phyloP scores from a whole-genome alignment of 2,329 filamentous ascomycete species.

The Fusarium paranaense region DNA sequence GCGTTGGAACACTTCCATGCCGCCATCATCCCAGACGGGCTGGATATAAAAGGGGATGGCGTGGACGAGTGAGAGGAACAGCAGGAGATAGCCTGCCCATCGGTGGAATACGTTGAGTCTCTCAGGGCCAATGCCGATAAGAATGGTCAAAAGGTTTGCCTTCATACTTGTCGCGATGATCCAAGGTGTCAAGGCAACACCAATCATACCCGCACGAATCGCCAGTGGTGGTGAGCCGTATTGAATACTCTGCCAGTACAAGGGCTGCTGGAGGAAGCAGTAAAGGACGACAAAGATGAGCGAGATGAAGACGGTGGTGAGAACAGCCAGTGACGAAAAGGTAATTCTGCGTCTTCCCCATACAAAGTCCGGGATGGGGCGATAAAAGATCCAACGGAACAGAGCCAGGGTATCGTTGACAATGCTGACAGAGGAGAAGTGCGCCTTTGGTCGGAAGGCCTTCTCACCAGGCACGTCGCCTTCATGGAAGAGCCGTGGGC shows the following conservation, averaged over 20 bases:
- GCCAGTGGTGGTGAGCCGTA: slow-evolving; percentile 91
- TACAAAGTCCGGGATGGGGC: slow-evolving; percentile 80
- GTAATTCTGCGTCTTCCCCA: slow-evolving; percentile 77
- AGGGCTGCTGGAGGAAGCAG: slow-evolving; percentile 86
- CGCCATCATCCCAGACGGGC: slow-evolving; percentile 84
- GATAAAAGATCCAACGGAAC: slow-evolving; percentile 89
- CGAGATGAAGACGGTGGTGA: slow-evolving; percentile 75
- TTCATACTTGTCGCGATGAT: slow-evolving; percentile 92
- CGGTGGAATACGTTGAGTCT: slow-evolving; percentile 92
- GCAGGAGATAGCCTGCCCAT: slow-evolving; percentile 88
- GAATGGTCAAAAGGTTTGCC: slow-evolving; percentile 83
- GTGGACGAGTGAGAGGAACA: slow-evolving; percentile 86
- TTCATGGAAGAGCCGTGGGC: slow-evolving; percentile 81
- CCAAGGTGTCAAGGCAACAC: slow-evolving; percentile 92
- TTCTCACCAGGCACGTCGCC: slow-evolving; percentile 65
- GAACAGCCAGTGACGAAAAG: slow-evolving; percentile 83
- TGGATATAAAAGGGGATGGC: slow-evolving; percentile 91
- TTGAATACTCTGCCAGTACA: slow-evolving; percentile 89
- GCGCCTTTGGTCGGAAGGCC: slow-evolving; percentile 73
- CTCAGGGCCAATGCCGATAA: slow-evolving; percentile 93
- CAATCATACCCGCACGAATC: slow-evolving; percentile 89
- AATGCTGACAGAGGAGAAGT: slow-evolving; percentile 78
- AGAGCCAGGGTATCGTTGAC: slow-evolving; percentile 86
- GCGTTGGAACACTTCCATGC: slow-evolving; percentile 75
- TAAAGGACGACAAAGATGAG: slow-evolving; percentile 82